These are phyloP conservation scores for Monosporozyma aerobia DNA, from an alignment of 805 yeast species.

Conservation along the genomic window DNA sequence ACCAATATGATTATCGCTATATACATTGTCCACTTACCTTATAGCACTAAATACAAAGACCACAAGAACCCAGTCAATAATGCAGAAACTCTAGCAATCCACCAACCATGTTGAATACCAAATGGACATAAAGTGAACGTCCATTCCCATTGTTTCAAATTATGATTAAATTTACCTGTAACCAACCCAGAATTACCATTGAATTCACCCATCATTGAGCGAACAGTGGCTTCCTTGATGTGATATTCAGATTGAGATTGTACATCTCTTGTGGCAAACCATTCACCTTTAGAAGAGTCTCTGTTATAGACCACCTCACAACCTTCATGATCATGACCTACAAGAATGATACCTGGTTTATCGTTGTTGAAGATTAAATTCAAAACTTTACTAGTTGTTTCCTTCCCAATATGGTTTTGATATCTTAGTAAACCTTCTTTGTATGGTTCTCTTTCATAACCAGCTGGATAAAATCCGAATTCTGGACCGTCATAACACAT, in stretches of 20 bases:
- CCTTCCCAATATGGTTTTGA: conserved; percentile 73
- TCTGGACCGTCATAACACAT: conserved; percentile 83
- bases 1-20: not conserved
- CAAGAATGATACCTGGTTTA: conserved; percentile 69
- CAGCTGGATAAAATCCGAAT: conserved; percentile 47
- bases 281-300: conserved; percentile 33
- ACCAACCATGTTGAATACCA: conserved; percentile 87
- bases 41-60: conserved; percentile 21
- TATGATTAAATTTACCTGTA: conserved; percentile 55
- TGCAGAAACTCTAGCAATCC: conserved; percentile 64
- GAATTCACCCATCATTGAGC: conserved; percentile 94
- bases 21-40: not conserved
- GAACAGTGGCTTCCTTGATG: conserved; percentile 71
- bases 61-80: conserved; percentile 34
- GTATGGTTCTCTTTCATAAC: conserved; percentile 51
- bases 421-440: conserved; percentile 65
- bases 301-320: conserved; percentile 63
- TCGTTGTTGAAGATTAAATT: conserved; percentile 59
- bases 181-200: conserved; percentile 83
- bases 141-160: conserved; percentile 48
- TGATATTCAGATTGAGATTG: conserved; percentile 19
- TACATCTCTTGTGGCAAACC: conserved; percentile 35
- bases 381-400: conserved; percentile 57
- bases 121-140: conserved; percentile 70
- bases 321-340: conserved; percentile 97